These are phyloP conservation scores for Pleurotus ostreatus DNA, from an alignment of 768 basidiomycete genomes.

Conservation along the genomic window DNA sequence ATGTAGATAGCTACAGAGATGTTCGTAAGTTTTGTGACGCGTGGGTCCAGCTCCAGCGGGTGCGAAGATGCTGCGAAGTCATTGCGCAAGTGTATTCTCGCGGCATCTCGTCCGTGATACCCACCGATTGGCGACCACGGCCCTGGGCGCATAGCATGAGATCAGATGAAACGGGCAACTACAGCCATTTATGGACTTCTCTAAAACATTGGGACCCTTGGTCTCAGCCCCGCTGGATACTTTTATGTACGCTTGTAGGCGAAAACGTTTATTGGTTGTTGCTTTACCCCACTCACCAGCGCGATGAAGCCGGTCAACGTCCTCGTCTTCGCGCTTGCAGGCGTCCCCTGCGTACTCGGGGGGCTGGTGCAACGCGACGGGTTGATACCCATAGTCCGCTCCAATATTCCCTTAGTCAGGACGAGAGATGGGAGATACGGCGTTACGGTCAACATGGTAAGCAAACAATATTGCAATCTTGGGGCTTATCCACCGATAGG, in stretches of 20 bases:
- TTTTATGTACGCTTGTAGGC: no score
- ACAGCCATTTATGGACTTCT: not conserved
- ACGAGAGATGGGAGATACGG: slow-evolving; percentile 16
- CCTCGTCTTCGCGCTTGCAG: not conserved
- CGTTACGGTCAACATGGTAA: slow-evolving; percentile 23
- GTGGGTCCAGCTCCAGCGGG: no score
- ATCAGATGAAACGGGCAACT: not conserved
- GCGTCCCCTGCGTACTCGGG: not conserved
- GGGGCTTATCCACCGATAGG: not conserved
- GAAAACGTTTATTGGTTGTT: not conserved
- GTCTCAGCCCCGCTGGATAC: not conserved
- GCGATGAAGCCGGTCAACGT: not conserved
- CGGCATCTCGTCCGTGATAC: slow-evolving; percentile 1
- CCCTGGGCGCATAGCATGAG: slow-evolving; percentile 3
- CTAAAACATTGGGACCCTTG: not conserved
- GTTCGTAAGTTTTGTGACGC: no score
- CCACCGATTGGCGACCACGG: not conserved
- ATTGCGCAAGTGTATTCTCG: no score
- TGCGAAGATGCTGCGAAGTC: not conserved
- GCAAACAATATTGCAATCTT: slow-evolving; percentile 6
- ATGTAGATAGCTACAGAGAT: no score
- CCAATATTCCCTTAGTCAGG: slow-evolving; percentile 1
- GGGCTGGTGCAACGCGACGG: not conserved
- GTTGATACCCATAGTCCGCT: not conserved
- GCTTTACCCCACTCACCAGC: not conserved